Evolutionary conservation across 768 basidiomycete genomes (phyloP).

Genomic region (Tephrocybe sp.): DNA sequence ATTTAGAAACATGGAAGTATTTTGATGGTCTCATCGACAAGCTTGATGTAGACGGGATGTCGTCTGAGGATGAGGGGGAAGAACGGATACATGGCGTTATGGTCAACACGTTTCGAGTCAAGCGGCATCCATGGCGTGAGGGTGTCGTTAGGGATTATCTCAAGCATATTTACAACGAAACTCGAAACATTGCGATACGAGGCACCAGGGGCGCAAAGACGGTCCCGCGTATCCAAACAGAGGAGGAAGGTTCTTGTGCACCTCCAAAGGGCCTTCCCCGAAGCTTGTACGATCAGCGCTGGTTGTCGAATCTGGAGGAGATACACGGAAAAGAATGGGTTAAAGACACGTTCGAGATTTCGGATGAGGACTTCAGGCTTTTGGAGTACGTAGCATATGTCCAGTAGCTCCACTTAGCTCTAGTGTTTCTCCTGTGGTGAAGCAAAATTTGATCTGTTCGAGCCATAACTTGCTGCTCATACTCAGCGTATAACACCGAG

Average conservation of each 20-base stretch:
- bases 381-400: slow-evolving; percentile 1
- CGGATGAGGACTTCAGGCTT: slow-evolving; percentile 13
- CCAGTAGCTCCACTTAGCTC: too few species aligned
- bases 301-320: slow-evolving; percentile 4
- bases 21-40: slow-evolving; percentile 1
- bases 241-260: not conserved
- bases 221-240: not conserved
- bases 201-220: not conserved
- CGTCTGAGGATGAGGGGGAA: slow-evolving; percentile 11
- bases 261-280: slow-evolving; percentile 1
- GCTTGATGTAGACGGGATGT: slow-evolving; percentile 10
- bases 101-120: not conserved
- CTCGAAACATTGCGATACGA: not conserved
- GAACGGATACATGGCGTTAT: not conserved
- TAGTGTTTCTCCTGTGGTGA: too few species aligned
- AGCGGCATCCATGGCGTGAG: slow-evolving; percentile 3
- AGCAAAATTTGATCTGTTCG: too few species aligned
- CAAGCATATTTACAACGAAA: slow-evolving; percentile 3
- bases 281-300: slow-evolving; percentile 4
- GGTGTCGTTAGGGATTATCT: slow-evolving; percentile 1
- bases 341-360: slow-evolving; percentile 7
- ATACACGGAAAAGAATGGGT: not conserved
- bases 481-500: too few species aligned
- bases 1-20: slow-evolving; percentile 9
- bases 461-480: too few species aligned